Base-by-base conservation (phyloP, 2,329 filamentous ascomycete species). In the Huntiella savannae region DNA sequence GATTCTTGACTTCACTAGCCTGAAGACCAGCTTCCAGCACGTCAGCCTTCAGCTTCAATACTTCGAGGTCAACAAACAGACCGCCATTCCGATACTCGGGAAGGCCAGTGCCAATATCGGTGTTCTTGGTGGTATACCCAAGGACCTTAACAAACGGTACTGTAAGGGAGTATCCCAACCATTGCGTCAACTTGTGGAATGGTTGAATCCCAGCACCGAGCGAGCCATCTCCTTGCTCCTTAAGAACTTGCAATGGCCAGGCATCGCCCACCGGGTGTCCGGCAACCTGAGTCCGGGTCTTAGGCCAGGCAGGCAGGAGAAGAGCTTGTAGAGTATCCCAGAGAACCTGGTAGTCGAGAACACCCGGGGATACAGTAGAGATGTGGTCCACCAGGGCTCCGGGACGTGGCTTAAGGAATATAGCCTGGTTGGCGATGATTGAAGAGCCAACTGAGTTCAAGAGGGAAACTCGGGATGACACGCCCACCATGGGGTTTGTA, bases 41-140 rank as follows among this genome's bases (percentile, higher is more conserved):
- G 0, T 64, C 60, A 0, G 59, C 50, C 54, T 73, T 75, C 5
- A 77, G 58, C 2, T 60, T 64, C 19, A 76, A 51, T 0, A 73
- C 69, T 0, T 66, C 68, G 15, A 73, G 55, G 33, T 76, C 79
- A 40, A 82, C 68, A 33, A 82, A 77, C 0, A 83, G 59, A 0
- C 79, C 79, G 2, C 79, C 79, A 49, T 83, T 83, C 45, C 79
- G 70, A 53, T 83, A 83, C 55, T 83, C 79, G 0, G 79, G 76
- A 3, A 84, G 62, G 0, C 75, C 79, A 0, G 79, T 84, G 6
- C 79, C 65, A 0, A 77, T 66, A 15, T 71, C 62, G 2, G 63
- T 59, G 34, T 72, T 73, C 6, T 59, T 62, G 59, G 73, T 74
- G 10, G 66, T 60, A 11, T 68, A 63, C 1, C 63, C 63, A 7